phyloP scores from a whole-genome alignment of 2,329 filamentous ascomycete genomes.

The Aspergillus sclerotialis region DNA sequence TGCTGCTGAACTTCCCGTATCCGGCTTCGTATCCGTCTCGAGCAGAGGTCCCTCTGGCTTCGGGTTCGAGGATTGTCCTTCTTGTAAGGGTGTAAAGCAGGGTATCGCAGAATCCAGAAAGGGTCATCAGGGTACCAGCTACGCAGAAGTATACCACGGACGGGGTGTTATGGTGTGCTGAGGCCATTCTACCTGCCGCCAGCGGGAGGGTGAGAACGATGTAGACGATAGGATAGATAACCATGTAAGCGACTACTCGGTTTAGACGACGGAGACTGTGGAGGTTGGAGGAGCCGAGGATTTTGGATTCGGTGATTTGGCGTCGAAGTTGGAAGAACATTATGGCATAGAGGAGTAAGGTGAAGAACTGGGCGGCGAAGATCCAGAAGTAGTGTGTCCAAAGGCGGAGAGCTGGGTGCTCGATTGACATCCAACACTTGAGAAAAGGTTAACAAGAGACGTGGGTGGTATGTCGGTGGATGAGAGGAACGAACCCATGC shows the following conservation, averaged over 20 bases:
- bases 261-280: slow-evolving; percentile 33
- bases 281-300: slow-evolving; percentile 28
- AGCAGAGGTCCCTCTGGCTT: slow-evolving; percentile 18
- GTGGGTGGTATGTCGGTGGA: no score
- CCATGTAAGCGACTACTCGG: slow-evolving; percentile 42
- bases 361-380: slow-evolving; percentile 47
- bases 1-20: slow-evolving; percentile 25
- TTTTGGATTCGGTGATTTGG: slow-evolving; percentile 33
- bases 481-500: slow-evolving; percentile 40
- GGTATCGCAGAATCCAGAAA: slow-evolving; percentile 54
- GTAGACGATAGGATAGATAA: slow-evolving; percentile 47
- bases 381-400: slow-evolving; percentile 51
- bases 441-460: slow-evolving; percentile 6
- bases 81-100: slow-evolving; percentile 53
- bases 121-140: slow-evolving; percentile 51
- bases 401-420: slow-evolving; percentile 39
- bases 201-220: slow-evolving; percentile 58
- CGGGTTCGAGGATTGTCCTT: slow-evolving; percentile 46
- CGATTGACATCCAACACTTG: slow-evolving; percentile 30
- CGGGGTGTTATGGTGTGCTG: slow-evolving; percentile 26
- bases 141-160: slow-evolving; percentile 42
- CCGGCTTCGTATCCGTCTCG: slow-evolving; percentile 30
- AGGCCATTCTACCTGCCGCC: slow-evolving; percentile 43
- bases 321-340: slow-evolving; percentile 44
- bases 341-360: slow-evolving; percentile 42